Conservation (phyloP, 768 basidiomycete species). For the Leucosporidium creatinivorum region DNA sequence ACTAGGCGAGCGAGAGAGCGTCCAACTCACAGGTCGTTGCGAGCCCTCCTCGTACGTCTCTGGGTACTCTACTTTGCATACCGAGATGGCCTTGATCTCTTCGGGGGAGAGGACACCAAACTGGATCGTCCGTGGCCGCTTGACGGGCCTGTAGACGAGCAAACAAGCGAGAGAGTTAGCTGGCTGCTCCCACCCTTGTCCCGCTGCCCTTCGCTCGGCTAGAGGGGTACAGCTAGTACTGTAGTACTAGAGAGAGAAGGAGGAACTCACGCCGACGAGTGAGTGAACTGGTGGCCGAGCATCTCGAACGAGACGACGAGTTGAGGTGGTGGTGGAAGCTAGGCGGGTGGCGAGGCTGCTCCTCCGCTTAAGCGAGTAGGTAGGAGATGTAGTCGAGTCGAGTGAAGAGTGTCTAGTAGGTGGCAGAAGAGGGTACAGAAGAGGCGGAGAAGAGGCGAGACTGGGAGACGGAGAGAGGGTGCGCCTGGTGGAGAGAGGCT, state of each 20-base stretch:
- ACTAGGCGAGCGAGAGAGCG: background rate
- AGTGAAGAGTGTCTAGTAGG: background rate
- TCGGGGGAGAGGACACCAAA: conserved; percentile 98
- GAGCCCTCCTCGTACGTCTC: conserved; percentile 96
- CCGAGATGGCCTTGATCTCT: conserved; percentile 99
- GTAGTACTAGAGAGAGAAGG: background rate
- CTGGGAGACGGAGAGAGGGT: background rate
- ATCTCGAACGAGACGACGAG: conserved; percentile 2
- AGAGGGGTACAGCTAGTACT: background rate
- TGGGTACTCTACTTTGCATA: conserved; percentile 95
- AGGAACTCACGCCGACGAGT: conserved; percentile 23
- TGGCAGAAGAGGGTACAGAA: background rate
- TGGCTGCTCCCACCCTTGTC: background rate
- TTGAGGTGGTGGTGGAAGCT: background rate
- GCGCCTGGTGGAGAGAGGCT: no score
- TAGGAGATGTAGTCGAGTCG: background rate
- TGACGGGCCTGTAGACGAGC: conserved; percentile 20
- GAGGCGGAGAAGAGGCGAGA: background rate
- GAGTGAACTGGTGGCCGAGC: conserved; percentile 33
- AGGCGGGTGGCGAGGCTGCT: background rate
- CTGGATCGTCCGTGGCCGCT: conserved; percentile 76
- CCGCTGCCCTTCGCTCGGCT: background rate
- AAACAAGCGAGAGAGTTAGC: background rate
- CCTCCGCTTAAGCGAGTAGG: background rate
- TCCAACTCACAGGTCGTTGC: conserved; percentile 74